These are phyloP conservation scores for Pleurotus citrinopileatus DNA, from an alignment of 768 basidiomycete species.

Conservation along the genomic window DNA sequence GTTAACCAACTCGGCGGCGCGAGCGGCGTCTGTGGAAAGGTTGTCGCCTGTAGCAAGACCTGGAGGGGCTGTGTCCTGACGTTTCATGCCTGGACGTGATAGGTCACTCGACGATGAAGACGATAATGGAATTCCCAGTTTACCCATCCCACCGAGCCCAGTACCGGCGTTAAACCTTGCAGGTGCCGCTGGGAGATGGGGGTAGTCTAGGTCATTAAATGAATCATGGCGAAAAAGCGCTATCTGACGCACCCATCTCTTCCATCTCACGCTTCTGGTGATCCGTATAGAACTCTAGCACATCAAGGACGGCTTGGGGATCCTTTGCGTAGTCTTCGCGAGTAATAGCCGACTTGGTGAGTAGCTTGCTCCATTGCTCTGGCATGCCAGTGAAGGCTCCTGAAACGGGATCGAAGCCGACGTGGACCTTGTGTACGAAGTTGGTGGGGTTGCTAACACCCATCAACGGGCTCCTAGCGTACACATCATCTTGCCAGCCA, in stretches of 20 bases:
- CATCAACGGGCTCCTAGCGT: slow-evolving; percentile 87
- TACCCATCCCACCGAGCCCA: slow-evolving; percentile 75
- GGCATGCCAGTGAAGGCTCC: slow-evolving; percentile 97
- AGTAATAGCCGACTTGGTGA: slow-evolving; percentile 96
- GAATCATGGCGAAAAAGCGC: slow-evolving; percentile 21
- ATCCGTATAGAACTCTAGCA: slow-evolving; percentile 97
- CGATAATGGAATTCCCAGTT: slow-evolving; percentile 31
- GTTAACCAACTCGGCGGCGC: slow-evolving; percentile 63
- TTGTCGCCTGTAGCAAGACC: slow-evolving; percentile 33
- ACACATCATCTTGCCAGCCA: slow-evolving; percentile 97
- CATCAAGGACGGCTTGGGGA: slow-evolving; percentile 95
- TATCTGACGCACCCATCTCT: slow-evolving; percentile 34
- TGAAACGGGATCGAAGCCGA: slow-evolving; percentile 91
- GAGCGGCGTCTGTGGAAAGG: slow-evolving; percentile 47
- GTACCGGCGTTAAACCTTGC: slow-evolving; percentile 90
- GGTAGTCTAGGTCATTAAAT: slow-evolving; percentile 11
- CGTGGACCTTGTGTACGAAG: slow-evolving; percentile 98
- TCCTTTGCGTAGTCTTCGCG: slow-evolving; percentile 97
- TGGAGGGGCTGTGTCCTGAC: slow-evolving; percentile 41
- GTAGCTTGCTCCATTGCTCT: slow-evolving; percentile 95
- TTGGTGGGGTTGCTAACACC: slow-evolving; percentile 94
- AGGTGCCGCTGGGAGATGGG: slow-evolving; percentile 43
- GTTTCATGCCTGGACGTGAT: slow-evolving; percentile 24
- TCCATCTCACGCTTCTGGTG: slow-evolving; percentile 95
- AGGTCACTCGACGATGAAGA: slow-evolving; percentile 22